A percentile compares a stretch with the other conserved stretches of the same genome.
Evolutionary conservation across 2,329 filamentous ascomycete species (phyloP).

Genomic region (Teratosphaeria viscida): DNA sequence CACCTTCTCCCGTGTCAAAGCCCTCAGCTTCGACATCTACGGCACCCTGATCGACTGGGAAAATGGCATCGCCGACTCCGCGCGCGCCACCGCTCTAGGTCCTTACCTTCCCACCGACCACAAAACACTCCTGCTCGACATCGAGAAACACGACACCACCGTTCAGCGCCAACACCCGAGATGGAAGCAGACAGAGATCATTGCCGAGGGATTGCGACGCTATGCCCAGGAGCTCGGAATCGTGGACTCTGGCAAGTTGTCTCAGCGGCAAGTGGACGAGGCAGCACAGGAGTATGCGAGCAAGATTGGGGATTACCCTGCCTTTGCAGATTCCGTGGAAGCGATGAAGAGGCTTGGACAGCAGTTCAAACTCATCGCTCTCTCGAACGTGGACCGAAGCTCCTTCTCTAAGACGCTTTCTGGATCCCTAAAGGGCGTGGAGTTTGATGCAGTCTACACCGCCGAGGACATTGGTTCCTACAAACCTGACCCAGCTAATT

Average conservation of each 20-base stretch:
- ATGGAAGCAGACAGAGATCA: constrained; percentile 49
- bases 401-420: constrained; percentile 42
- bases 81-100: constrained; percentile 40
- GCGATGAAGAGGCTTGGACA: constrained; percentile 41
- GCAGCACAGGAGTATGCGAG: constrained; percentile 40
- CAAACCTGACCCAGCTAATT: constrained; percentile 57
- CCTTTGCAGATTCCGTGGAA: constrained; percentile 48
- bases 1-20: constrained; percentile 22
- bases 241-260: constrained; percentile 35
- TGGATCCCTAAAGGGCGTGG: constrained; percentile 41
- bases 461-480: constrained; percentile 63
- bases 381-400: constrained; percentile 49
- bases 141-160: constrained; percentile 37
- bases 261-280: constrained; percentile 36
- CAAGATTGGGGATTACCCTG: constrained; percentile 44
- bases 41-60: constrained; percentile 75
- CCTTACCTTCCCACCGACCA: constrained; percentile 36
- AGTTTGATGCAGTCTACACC: constrained; percentile 57
- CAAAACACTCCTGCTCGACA: constrained; percentile 32
- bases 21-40: constrained; percentile 68
- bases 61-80: constrained; percentile 47
- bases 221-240: constrained; percentile 32
- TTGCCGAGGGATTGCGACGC: constrained; percentile 22
- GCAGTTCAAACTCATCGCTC: constrained; percentile 48
- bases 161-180: constrained; percentile 46